Base-by-base conservation (phyloP, 1,139 yeast genomes). In the Sugiyamaella sp. region DNA sequence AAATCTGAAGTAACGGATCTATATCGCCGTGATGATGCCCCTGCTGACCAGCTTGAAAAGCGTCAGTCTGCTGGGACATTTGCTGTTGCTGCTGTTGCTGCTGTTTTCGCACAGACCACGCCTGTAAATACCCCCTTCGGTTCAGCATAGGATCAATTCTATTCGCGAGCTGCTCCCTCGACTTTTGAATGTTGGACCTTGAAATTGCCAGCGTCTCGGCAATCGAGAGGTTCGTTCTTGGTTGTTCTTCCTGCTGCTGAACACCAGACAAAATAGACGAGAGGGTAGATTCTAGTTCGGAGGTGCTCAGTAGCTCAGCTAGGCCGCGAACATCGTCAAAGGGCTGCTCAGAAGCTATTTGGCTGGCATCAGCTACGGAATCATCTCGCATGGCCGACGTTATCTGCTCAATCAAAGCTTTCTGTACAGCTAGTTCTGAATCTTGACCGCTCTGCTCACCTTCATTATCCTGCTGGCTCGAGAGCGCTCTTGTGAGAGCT, bases 201-300 rank as follows among this genome's bases (percentile, higher is more conserved):
- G 84, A 82, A 49, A 78, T 64, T 0, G 86, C 86, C 57, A 85
- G 70, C 0, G 88, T 80, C 60, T 84, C 86, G 0, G 89, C 88
- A 42, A 85, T 84, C 0, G 89, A 79, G 49, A 81, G 62, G 32
- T 46, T 45, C 19, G 46, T 14, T 16, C 21, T 40, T 27, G 52
- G 42, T 19, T 33, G 52, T 35, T 43, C 41, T 19, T 20, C 39
- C 14, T 32, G 49, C 19, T 25, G 44, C 19, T 14, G 51, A 38
- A 27, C 3, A 25, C 38, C n/a, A 2, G 46, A 32, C 14, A 57
- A 48, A 17, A 57, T 22, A 2, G 57, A 42, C 6, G 51, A 39
- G 25, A 57, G 44, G 9, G 58, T 51, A n/a, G 56, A 44, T 24
- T 57, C 59, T 16, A 57, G 49, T 25, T 56, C 57, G 4, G 47